Evolutionary conservation across 1,284 basidiomycete species (phyloP).

Genomic region (Meira nashicola): DNA sequence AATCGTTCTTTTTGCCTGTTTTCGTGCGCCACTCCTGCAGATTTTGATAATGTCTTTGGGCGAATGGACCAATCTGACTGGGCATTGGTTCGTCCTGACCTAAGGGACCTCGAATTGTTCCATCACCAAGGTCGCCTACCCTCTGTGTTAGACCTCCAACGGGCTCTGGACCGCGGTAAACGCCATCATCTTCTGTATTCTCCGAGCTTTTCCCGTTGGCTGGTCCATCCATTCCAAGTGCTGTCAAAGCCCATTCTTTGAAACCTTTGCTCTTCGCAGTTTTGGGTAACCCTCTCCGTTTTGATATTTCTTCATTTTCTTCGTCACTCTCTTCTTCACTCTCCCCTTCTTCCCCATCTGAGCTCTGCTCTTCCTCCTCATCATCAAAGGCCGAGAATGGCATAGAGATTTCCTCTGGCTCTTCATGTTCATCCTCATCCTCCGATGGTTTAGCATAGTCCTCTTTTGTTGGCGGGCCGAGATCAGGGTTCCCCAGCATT

Average conservation of each 20-base stretch:
- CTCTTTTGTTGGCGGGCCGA: not conserved
- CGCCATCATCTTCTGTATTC: conserved; percentile 12
- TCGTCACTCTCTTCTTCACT: conserved; percentile 20
- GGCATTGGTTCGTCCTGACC: conserved; percentile 28
- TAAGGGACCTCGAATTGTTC: conserved; percentile 46
- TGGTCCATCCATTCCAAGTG: conserved; percentile 28
- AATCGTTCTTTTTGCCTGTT: conserved; percentile 47
- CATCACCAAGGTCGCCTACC: conserved; percentile 47
- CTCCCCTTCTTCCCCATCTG: conserved; percentile 18
- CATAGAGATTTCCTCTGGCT: not conserved
- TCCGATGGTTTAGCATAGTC: not conserved
- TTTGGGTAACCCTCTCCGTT: conserved; percentile 30
- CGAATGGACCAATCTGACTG: conserved; percentile 33
- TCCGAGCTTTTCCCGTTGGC: conserved; percentile 7
- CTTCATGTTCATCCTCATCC: not conserved
- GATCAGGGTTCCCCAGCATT: conserved; percentile 12
- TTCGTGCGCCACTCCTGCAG: conserved; percentile 14
- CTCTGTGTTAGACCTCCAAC: conserved; percentile 39
- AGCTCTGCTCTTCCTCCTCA: conserved; percentile 15
- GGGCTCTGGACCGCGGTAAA: conserved; percentile 30
- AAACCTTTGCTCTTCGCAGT: conserved; percentile 37
- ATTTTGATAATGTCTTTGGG: conserved; percentile 19
- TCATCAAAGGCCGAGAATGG: not conserved
- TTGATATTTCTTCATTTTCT: conserved; percentile 14
- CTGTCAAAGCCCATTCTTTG: conserved; percentile 49